phyloP scores from a whole-genome alignment of 192 early-diverging fungal genomes.

The Ambispora gerdemannii region DNA sequence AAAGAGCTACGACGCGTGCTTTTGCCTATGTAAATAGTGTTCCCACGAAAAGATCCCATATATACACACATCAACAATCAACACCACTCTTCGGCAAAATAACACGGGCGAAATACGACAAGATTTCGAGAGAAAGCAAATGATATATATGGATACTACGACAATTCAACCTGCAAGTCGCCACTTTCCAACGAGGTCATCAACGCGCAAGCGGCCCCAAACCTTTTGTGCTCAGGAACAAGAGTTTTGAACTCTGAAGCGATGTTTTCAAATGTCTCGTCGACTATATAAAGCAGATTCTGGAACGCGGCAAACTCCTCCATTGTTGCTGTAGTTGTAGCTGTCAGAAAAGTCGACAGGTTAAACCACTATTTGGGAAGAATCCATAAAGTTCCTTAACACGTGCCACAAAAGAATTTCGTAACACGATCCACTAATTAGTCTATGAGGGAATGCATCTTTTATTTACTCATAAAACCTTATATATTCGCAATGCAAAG shows the following conservation, averaged over 20 bases:
- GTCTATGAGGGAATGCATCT: not conserved
- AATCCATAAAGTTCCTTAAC: no score
- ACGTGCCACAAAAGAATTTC: not conserved
- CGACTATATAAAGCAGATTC: constrained; percentile 8
- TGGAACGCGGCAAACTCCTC: constrained; percentile 16
- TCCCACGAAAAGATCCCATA: not conserved
- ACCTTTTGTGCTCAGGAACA: constrained; percentile 27
- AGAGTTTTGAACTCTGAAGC: constrained; percentile 3
- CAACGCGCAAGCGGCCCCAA: constrained; percentile 24
- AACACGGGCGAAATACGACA: not conserved
- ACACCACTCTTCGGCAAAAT: not conserved
- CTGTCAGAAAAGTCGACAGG: no score
- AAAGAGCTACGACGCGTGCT: constrained; percentile 19
- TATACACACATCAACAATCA: not conserved
- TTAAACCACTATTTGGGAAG: no score
- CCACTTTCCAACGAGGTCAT: constrained; percentile 20
- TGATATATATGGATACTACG: not conserved
- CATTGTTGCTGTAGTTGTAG: not conserved
- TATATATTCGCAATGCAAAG: constrained; percentile 19
- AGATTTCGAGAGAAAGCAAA: not conserved
- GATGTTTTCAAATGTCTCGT: constrained; percentile 25
- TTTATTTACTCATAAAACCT: not conserved
- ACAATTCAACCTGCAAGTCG: constrained; percentile 16
- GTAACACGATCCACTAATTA: not conserved
- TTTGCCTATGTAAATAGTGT: constrained; percentile 14